These are phyloP conservation scores for Escallonia rubra DNA, from an alignment of 129 eudicot genomes.

Conservation along the genomic window DNA sequence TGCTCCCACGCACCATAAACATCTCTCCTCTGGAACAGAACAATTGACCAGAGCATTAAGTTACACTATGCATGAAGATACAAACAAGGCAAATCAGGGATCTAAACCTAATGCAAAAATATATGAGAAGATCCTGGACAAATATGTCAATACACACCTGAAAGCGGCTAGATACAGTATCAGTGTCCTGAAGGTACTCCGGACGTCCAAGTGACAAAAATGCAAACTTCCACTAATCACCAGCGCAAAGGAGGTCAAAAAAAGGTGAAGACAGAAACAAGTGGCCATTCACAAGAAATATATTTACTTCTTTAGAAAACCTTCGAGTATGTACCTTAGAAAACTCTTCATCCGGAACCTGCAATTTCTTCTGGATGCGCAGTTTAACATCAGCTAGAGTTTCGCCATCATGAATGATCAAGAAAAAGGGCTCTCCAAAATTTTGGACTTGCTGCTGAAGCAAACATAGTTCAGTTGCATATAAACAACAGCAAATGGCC, in stretches of 20 bases:
- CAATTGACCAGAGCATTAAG: background rate
- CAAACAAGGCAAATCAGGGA: slow-evolving; percentile 4
- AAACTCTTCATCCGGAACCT: slow-evolving; percentile 82
- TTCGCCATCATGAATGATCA: slow-evolving; percentile 79
- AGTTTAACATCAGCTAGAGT: slow-evolving; percentile 75
- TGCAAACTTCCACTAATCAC: slow-evolving; percentile 86
- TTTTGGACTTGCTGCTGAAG: slow-evolving; percentile 76
- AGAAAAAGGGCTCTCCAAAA: slow-evolving; percentile 91
- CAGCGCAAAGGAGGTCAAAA: background rate
- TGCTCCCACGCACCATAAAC: slow-evolving; percentile 98
- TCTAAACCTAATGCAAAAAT: background rate
- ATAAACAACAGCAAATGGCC: background rate
- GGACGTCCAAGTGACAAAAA: slow-evolving; percentile 77
- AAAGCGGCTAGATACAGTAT: slow-evolving; percentile 72
- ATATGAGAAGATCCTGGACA: background rate
- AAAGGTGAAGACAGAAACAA: background rate
- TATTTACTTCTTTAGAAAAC: background rate
- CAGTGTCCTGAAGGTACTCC: slow-evolving; percentile 80
- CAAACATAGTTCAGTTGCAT: background rate
- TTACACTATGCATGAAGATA: slow-evolving; percentile 2
- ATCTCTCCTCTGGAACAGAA: slow-evolving; percentile 59
- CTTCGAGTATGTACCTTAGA: slow-evolving; percentile 49
- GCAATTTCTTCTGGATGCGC: slow-evolving; percentile 86
- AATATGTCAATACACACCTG: slow-evolving; percentile 41
- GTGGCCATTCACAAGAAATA: too few species aligned